Evolutionary conservation across 2,329 filamentous ascomycete genomes (phyloP).

Genomic region (Cordyceps tenuipes): DNA sequence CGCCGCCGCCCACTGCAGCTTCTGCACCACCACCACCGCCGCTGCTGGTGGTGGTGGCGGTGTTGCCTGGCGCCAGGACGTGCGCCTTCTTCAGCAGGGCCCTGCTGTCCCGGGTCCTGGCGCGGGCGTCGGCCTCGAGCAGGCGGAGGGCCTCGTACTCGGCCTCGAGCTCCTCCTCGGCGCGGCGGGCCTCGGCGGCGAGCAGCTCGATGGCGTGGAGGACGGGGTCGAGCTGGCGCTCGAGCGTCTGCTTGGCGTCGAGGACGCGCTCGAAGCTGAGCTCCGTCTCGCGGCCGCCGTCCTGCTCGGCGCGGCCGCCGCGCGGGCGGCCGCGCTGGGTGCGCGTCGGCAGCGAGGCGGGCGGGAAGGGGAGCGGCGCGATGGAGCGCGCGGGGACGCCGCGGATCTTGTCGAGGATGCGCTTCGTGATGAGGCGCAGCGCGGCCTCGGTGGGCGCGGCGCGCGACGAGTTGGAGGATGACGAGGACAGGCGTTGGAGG

Average conservation of each 20-base stretch:
- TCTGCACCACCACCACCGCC: neutral
- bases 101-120: conserved; percentile 43
- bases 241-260: conserved; percentile 47
- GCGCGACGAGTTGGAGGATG: conserved; percentile 31
- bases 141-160: conserved; percentile 44
- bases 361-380: conserved; percentile 57
- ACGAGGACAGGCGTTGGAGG: conserved; percentile 42
- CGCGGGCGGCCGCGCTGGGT: conserved; percentile 12
- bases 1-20: conserved; percentile 5
- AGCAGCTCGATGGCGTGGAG: conserved; percentile 56
- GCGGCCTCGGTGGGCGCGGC: conserved; percentile 44
- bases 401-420: conserved; percentile 47
- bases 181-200: conserved; percentile 45
- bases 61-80: conserved; percentile 35
- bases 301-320: conserved; percentile 19
- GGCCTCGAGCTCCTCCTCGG: conserved; percentile 46
- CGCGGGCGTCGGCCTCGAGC: conserved; percentile 48
- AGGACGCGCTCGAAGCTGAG: conserved; percentile 50
- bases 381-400: neutral
- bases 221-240: conserved; percentile 52
- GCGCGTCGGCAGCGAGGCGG: conserved; percentile 28
- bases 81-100: conserved; percentile 42
- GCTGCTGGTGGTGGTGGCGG: conserved; percentile 15
- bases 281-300: conserved; percentile 45
- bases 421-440: conserved; percentile 45